Percentiles rank a stretch among this genome's conserved stretches.
Evolutionary conservation across 129 eudicot genomes (phyloP).

Genomic region (Glebionis coronaria): DNA sequence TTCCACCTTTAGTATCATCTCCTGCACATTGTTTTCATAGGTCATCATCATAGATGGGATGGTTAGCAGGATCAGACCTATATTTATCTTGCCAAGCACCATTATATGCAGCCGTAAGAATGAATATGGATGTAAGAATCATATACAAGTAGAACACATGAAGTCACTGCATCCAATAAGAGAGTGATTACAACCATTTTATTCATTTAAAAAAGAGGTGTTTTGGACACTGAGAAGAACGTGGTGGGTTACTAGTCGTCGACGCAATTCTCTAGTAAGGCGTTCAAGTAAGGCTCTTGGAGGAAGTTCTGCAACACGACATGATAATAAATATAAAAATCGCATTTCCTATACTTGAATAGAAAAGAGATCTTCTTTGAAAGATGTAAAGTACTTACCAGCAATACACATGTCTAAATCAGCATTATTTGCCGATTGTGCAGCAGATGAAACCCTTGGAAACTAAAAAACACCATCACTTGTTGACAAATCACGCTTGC

Average conservation of each 20-base stretch:
- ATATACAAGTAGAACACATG: slow-evolving; percentile 89
- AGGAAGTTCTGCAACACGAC: slow-evolving; percentile 89
- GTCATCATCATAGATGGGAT: too few species aligned
- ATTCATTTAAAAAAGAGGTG: too few species aligned
- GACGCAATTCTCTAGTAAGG: too few species aligned
- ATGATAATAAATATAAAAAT: too few species aligned
- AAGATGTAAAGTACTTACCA: slow-evolving; percentile 34
- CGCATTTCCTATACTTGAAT: not conserved
- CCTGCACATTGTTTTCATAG: too few species aligned
- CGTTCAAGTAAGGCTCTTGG: slow-evolving; percentile 87
- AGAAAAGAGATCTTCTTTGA: not conserved
- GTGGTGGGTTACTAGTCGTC: slow-evolving; percentile 53
- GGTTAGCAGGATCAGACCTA: too few species aligned
- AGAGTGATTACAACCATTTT: not conserved
- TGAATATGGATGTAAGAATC: too few species aligned
- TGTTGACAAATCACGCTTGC: slow-evolving; percentile 65
- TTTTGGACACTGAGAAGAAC: too few species aligned
- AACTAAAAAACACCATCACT: slow-evolving; percentile 76
- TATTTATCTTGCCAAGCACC: too few species aligned
- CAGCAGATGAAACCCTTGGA: slow-evolving; percentile 95
- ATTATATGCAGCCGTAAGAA: too few species aligned
- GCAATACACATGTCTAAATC: slow-evolving; percentile 85
- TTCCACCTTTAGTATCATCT: too few species aligned
- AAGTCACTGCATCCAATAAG: slow-evolving; percentile 56
- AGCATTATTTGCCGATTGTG: slow-evolving; percentile 96